Evolutionary conservation across 1,139 yeast species (phyloP).

Genomic region (Sugiyamaella castrensis): DNA sequence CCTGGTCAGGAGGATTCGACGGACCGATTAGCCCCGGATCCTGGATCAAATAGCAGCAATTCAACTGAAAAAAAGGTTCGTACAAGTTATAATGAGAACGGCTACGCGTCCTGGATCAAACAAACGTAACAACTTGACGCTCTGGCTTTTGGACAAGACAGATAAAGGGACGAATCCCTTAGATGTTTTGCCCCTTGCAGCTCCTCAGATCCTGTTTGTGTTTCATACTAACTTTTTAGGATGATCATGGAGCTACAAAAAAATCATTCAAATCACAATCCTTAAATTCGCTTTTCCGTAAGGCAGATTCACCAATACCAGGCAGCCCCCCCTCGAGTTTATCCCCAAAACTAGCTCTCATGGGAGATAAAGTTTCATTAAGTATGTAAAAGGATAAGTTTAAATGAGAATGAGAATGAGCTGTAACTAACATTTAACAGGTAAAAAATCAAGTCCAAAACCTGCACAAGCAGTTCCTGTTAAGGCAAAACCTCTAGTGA

Average conservation of each 20-base stretch:
- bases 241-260: constrained; percentile 18
- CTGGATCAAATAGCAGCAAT: too few relatives aligned
- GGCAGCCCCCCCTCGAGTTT: constrained; percentile 11
- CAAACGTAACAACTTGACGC: too few relatives aligned
- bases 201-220: too few relatives aligned
- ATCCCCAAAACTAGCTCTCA: constrained; percentile 16
- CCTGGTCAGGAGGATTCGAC: too few relatives aligned
- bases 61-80: too few relatives aligned
- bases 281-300: constrained; percentile 37
- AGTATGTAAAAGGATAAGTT: constrained; percentile 17
- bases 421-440: not conserved
- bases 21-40: too few relatives aligned
- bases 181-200: too few relatives aligned
- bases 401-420: not conserved
- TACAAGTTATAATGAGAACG: too few relatives aligned
- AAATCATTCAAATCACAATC: constrained; percentile 41
- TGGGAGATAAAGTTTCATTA: constrained; percentile 18
- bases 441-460: constrained; percentile 12
- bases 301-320: constrained; percentile 19
- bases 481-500: constrained; percentile 24
- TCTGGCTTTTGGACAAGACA: too few relatives aligned
- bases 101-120: too few relatives aligned
- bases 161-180: too few relatives aligned
- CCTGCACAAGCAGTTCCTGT: constrained; percentile 22
- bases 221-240: not conserved